These are phyloP conservation scores for Mucor saturninus DNA, from an alignment of 371 early-diverging fungal species.

Conservation along the genomic window DNA sequence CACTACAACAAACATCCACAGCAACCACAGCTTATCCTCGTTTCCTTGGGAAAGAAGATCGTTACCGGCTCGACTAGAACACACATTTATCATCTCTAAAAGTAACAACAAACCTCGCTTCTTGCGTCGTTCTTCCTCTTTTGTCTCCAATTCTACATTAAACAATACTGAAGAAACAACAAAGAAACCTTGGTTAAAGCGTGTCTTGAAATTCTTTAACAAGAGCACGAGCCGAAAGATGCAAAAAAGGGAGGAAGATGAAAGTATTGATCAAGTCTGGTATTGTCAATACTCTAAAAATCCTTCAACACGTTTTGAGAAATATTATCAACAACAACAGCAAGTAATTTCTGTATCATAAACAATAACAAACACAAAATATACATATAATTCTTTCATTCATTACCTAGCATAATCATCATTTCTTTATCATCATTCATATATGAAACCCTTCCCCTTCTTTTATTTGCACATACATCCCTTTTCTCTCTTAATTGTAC, in stretches of 20 bases:
- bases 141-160: constrained; percentile 4
- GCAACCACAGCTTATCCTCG: constrained; percentile 5
- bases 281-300: constrained; percentile 24
- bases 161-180: constrained; percentile 6
- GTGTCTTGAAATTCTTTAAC: constrained; percentile 19
- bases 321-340: constrained; percentile 13
- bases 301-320: constrained; percentile 13
- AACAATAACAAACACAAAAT: neutral
- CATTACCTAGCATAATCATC: neutral
- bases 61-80: constrained; percentile 7
- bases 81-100: neutral
- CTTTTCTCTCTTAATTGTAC: neutral
- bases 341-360: constrained; percentile 12
- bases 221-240: constrained; percentile 10
- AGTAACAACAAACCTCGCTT: constrained; percentile 2
- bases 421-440: neutral
- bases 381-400: constrained; percentile 3
- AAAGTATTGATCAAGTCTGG: constrained; percentile 13
- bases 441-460: neutral
- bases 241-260: neutral
- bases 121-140: constrained; percentile 10
- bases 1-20: constrained; percentile 6
- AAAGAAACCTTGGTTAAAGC: constrained; percentile 20
- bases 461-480: neutral
- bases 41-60: constrained; percentile 20